Base-by-base conservation (phyloP, 2,329 filamentous ascomycete genomes). In the Aschersonia sp. region DNA sequence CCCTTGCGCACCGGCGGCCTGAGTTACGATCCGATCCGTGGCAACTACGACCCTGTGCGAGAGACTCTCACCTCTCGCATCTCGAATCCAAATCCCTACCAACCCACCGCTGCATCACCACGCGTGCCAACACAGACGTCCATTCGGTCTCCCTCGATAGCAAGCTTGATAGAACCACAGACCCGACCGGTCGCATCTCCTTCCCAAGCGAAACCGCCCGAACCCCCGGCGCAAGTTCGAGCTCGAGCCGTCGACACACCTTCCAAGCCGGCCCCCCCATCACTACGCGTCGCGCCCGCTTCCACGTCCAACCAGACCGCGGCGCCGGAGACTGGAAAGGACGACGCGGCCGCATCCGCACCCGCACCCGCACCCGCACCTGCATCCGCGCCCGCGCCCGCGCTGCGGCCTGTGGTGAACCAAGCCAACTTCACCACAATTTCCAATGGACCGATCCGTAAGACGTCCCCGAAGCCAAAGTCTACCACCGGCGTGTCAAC, bases 11-110 rank as follows among this genome's bases (percentile, higher is more conserved):
- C 82, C 10, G 85, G 84, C 58, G 84, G 88, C 43, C 85, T 88
- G 58, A 87, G 84, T 57, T 96, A 92, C 66, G 89, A 96, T 62
- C 89, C 89, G 1, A 89, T 95, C 53, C 79, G 89, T 44, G 86
- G 84, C n/a, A 80, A 75, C 53, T 82, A 80, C 54, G 78, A 82
- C 54, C 78, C 78, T 1, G 71, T 81, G 45, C 69, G 78, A 42
- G 78, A 78, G 58, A 85, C 77, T 3, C 78, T 82, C 60, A 57
- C 76, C 44, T 56, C 72, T 54, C 67, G 74, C 61, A 64, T 75
- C 64, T 59, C 72, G 53, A 65, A 75, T 64, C 59, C 72, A 53
- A 65, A 75, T 64, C 59, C 72, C 53, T 67, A 70, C 45, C 60
- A 53, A 12, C 59, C 72, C 3, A 60, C 73, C 48, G 69, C 62